Evolutionary conservation across 106 monocot species (phyloP).

Genomic region (Cymbidium sinense): DNA sequence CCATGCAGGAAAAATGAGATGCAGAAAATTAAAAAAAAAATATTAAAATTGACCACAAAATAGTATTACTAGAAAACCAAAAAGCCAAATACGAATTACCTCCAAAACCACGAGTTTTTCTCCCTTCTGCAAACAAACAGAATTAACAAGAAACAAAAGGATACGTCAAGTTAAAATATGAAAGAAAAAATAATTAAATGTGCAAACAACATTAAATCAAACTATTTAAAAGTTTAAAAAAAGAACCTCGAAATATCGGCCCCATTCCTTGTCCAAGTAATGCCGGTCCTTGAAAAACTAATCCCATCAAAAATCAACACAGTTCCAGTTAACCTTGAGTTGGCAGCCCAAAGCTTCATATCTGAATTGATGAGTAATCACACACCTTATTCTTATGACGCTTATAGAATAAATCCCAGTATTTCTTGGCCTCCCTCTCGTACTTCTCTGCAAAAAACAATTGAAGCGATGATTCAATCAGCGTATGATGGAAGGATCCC

Average conservation of each 20-base stretch:
- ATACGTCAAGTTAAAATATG: not conserved
- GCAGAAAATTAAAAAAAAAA: too few species aligned
- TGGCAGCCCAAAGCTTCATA: not conserved
- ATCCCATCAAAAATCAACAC: slow-evolving; percentile 1
- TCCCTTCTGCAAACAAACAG: slow-evolving; percentile 13
- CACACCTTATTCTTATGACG: slow-evolving; percentile 82
- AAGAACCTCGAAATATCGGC: slow-evolving; percentile 60
- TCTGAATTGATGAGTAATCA: not conserved
- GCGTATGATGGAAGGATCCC: not conserved
- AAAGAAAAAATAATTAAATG: not conserved
- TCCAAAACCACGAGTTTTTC: slow-evolving; percentile 63
- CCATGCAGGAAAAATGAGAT: too few species aligned
- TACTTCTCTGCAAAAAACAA: slow-evolving; percentile 66
- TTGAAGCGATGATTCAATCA: not conserved
- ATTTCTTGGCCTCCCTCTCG: slow-evolving; percentile 84
- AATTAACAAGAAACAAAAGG: not conserved
- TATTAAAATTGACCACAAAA: too few species aligned
- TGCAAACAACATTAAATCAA: not conserved
- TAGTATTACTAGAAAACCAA: too few species aligned
- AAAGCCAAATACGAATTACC: slow-evolving; percentile 25
- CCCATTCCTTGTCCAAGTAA: slow-evolving; percentile 99
- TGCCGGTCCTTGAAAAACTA: slow-evolving; percentile 99
- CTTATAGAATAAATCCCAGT: slow-evolving; percentile 96
- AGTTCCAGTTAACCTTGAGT: not conserved
- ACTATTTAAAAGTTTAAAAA: not conserved